phyloP scores from a whole-genome alignment of 441 rosid species.

The Euphorbia schlechtendalii region DNA sequence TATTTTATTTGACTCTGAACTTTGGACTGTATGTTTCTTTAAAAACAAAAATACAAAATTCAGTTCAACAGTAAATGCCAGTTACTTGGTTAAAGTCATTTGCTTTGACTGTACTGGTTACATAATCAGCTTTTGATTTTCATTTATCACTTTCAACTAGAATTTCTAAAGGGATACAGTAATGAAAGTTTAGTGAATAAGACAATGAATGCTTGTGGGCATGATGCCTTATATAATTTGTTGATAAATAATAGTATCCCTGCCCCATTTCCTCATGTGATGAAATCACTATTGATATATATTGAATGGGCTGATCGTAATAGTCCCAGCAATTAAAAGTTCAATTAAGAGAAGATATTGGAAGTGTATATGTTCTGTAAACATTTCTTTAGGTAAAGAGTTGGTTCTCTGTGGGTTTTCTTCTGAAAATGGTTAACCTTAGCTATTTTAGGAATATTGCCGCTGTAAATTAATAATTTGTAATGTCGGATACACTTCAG shows the following conservation, averaged over 20 bases:
- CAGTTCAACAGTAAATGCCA: no score
- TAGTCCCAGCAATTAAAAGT: no score
- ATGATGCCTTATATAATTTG: not conserved
- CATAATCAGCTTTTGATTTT: not conserved
- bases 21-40: no score
- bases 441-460: not conserved
- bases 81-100: not conserved
- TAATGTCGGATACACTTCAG: not conserved
- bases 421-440: not conserved
- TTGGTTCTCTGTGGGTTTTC: slow-evolving; percentile 1
- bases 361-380: no score
- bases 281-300: not conserved
- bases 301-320: no score
- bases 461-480: not conserved
- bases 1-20: no score
- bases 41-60: no score
- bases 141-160: not conserved
- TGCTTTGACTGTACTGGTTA: not conserved
- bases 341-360: no score
- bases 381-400: not conserved
- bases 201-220: not conserved
- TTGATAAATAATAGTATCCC: not conserved
- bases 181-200: slow-evolving; percentile 1
- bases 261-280: not conserved
- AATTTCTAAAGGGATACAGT: not conserved